These are phyloP conservation scores for Oidiodendron maius DNA, from an alignment of 495 filamentous ascomycete species.

Conservation along the genomic window DNA sequence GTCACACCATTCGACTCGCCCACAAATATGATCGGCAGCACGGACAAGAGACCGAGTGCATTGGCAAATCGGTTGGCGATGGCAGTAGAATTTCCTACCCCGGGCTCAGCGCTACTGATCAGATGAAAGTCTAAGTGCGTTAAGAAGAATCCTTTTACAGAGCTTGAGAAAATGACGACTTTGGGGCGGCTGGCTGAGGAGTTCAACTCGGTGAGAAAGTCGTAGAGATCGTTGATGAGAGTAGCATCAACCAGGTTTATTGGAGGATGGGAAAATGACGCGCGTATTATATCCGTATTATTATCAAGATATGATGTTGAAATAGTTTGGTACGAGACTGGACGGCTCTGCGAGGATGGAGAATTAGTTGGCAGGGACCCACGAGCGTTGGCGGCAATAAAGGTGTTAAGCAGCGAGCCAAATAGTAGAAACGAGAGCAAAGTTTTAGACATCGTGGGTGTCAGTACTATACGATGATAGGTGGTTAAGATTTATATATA, in stretches of 20 bases:
- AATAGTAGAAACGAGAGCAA: too few relatives aligned
- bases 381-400: too few relatives aligned
- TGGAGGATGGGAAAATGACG: neutral
- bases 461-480: too few relatives aligned
- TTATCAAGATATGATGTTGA: too few relatives aligned
- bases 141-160: neutral
- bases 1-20: slow-evolving; percentile 25
- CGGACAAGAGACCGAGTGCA: neutral
- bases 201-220: neutral
- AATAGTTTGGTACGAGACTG: too few relatives aligned
- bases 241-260: neutral
- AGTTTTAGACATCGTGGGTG: too few relatives aligned
- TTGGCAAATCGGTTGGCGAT: neutral
- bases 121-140: neutral
- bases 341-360: too few relatives aligned
- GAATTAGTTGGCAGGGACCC: too few relatives aligned
- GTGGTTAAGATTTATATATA: too few relatives aligned
- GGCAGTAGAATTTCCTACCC: neutral
- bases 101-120: neutral
- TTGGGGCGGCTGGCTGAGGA: neutral
- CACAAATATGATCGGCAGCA: slow-evolving; percentile 20
- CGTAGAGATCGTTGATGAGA: neutral
- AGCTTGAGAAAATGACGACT: neutral
- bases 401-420: too few relatives aligned
- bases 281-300: too few relatives aligned